Conservation (phyloP, 495 filamentous ascomycete genomes). For the Amniculicola lignicola region DNA sequence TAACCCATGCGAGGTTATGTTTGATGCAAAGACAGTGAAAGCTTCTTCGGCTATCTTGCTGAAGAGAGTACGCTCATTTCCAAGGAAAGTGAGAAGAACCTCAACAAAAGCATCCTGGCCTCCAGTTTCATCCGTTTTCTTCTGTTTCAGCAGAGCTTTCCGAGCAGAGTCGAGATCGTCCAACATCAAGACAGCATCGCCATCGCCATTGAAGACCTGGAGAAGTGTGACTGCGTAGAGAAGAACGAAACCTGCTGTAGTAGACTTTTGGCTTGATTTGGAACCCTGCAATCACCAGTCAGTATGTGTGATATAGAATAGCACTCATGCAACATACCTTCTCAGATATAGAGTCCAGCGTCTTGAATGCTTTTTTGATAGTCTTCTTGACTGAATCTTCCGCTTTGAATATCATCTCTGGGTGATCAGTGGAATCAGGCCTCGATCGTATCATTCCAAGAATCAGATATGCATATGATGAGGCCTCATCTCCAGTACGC, state of each 20-base stretch:
- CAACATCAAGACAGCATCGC: conserved; percentile 73
- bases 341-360: conserved; percentile 42
- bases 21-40: conserved; percentile 71
- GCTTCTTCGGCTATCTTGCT: conserved; percentile 83
- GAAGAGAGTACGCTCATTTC: conserved; percentile 79
- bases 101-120: conserved; percentile 62
- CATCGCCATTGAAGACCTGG: conserved; percentile 83
- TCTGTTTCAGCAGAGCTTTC: conserved; percentile 55
- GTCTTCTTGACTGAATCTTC: conserved; percentile 62
- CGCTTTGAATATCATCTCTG: conserved; percentile 43
- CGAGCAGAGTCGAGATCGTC: conserved; percentile 72
- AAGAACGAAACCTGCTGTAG: conserved; percentile 64
- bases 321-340: conserved; percentile 26
- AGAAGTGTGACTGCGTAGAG: conserved; percentile 82
- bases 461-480: conserved; percentile 47
- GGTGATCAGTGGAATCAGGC: conserved; percentile 40
- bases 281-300: conserved; percentile 2
- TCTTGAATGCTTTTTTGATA: conserved; percentile 65
- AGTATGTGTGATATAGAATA: not conserved
- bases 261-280: conserved; percentile 34
- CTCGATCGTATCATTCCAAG: conserved; percentile 51
- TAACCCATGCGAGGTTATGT: conserved; percentile 68
- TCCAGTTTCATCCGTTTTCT: conserved; percentile 27
- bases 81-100: conserved; percentile 80
- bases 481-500: conserved; percentile 29